phyloP scores from a whole-genome alignment of 768 basidiomycete genomes.

The Russula sp. region DNA sequence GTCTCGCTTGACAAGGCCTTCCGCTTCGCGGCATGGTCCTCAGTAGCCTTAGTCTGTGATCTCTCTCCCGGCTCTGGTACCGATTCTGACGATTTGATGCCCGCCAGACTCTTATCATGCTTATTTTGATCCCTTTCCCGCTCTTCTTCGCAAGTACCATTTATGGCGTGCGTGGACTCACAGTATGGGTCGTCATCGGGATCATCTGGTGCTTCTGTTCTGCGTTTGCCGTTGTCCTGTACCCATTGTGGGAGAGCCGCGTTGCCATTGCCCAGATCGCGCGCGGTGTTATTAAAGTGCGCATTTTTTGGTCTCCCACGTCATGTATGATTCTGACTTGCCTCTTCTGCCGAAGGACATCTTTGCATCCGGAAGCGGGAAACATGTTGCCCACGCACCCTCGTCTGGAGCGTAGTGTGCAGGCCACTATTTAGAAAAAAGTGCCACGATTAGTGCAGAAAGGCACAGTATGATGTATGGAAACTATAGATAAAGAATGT shows the following conservation, averaged over 20 bases:
- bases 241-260: slow-evolving; percentile 84
- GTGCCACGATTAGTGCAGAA: background rate
- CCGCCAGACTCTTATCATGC: slow-evolving; percentile 54
- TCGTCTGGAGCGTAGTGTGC: slow-evolving; percentile 19
- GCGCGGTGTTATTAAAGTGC: slow-evolving; percentile 63
- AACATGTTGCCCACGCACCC: slow-evolving; percentile 34
- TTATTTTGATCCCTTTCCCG: slow-evolving; percentile 78
- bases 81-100: background rate
- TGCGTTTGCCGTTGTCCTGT: slow-evolving; percentile 70
- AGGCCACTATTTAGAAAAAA: background rate
- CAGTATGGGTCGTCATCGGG: slow-evolving; percentile 78
- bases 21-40: slow-evolving; percentile 75
- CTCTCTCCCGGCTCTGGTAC: slow-evolving; percentile 14
- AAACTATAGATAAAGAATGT: background rate
- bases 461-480: background rate
- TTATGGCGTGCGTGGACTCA: slow-evolving; percentile 60
- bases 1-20: slow-evolving; percentile 69
- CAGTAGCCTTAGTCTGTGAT: slow-evolving; percentile 55
- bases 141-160: slow-evolving; percentile 80
- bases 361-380: slow-evolving; percentile 44
- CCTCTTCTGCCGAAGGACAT: slow-evolving; percentile 38
- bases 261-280: slow-evolving; percentile 57
- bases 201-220: slow-evolving; percentile 85
- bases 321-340: slow-evolving; percentile 4
- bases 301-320: slow-evolving; percentile 1